Evolutionary conservation across 1,284 basidiomycete genomes (phyloP).

Genomic region (Leccinum subfulvum): DNA sequence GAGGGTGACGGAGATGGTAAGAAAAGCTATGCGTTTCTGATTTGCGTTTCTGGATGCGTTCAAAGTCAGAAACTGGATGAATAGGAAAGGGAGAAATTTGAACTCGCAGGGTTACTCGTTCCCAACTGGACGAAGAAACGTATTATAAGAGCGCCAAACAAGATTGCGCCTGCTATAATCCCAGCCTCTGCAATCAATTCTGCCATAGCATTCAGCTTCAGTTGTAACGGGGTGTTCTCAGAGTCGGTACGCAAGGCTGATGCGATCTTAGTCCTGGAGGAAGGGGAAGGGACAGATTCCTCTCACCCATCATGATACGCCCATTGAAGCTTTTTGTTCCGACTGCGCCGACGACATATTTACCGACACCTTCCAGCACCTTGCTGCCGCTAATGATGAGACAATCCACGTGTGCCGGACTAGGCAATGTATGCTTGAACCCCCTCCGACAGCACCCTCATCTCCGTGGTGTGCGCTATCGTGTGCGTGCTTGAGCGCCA

Average conservation of each 20-base stretch:
- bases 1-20: conserved; percentile 93
- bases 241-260: conserved; percentile 76
- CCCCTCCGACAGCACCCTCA: conserved; percentile 22
- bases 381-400: conserved; percentile 94
- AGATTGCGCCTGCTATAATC: conserved; percentile 74
- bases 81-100: conserved; percentile 3
- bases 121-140: conserved; percentile 90
- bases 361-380: conserved; percentile 92
- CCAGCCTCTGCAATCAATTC: conserved; percentile 94
- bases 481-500: conserved; percentile 41
- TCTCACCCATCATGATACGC: conserved; percentile 90
- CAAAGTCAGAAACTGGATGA: conserved; percentile 1
- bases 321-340: conserved; percentile 94
- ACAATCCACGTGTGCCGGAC: conserved; percentile 74
- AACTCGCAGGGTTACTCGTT: conserved; percentile 49
- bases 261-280: conserved; percentile 14
- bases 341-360: conserved; percentile 90
- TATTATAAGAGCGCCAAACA: conserved; percentile 89
- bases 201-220: conserved; percentile 90
- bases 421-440: conserved; percentile 22
- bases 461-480: conserved; percentile 24
- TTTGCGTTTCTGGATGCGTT: conserved; percentile 57
- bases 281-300: not conserved
- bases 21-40: conserved; percentile 82
- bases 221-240: conserved; percentile 89